Base-by-base conservation (phyloP, 805 yeast species). In the Sungouiella thailandica region DNA sequence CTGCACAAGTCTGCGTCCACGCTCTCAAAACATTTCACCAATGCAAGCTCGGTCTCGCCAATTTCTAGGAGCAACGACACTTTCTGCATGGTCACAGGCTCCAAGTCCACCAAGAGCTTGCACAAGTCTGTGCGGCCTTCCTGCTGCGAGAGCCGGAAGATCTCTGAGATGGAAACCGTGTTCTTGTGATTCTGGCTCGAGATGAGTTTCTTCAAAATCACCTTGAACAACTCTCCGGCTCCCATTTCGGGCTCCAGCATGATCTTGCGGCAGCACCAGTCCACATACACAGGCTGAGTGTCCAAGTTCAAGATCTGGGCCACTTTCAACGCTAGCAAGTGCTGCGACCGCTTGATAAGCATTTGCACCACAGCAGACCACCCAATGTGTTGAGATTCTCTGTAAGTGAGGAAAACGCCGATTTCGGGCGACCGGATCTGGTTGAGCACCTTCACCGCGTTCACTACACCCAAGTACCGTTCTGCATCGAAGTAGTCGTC, bases 251-350 rank as follows among this genome's bases (percentile, higher is more conserved):
- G 48, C 11, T 81, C 79, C 19, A 60, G 58, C 37, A 68, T 70
- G 16, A 89, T 76, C 50, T 85, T 83, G 22, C 72, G 60, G 38
- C 80, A 74, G 4, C 95, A 89, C 97, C 97, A 93, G 43, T 80
- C 72, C 2, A 76, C 66, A 49, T 81, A 83, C 0, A 93, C 72
- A 11, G 43, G 23, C 15, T 53, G 54, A 27, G 46, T 52, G 74
- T 78, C 31, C 64, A 57, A 29, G 58, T 60, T 44, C 69, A 63
- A 45, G 18, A 73, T 62, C 12, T 72, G 68, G 4, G 83, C 71
- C 1, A 88, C 62, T 39, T 79, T 74, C 22, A 86, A 54, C 2
- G 88, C 78, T 28, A 84, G 65, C 8, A 72, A 65, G 58, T 81
- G 84, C 41, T 70, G 61, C 25, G 76, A 72, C 29, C 93, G 67